A percentile compares a stretch with the other conserved stretches of the same genome.
phyloP scores from a whole-genome alignment of 768 basidiomycete species.

The Lanmaoa pseudosensibilis region DNA sequence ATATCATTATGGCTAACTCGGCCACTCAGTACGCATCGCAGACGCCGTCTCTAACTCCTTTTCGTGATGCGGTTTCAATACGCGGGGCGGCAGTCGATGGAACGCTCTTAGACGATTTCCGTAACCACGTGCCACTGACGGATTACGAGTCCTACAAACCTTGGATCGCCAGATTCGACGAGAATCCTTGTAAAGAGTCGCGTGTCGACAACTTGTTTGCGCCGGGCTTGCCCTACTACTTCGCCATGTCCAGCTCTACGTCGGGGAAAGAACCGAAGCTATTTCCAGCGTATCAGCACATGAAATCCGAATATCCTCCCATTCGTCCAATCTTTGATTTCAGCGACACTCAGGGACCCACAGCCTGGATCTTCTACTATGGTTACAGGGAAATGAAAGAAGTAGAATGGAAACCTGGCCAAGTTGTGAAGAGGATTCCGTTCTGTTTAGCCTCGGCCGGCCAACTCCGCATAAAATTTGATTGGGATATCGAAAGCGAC shows the following conservation, averaged over 20 bases:
- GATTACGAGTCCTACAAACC: conserved; percentile 14
- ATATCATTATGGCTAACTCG: conserved; percentile 2
- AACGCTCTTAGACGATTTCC: conserved; percentile 7
- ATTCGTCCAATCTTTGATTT: neutral
- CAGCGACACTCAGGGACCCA: too few relatives aligned
- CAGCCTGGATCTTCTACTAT: too few relatives aligned
- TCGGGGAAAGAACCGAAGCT: conserved; percentile 12
- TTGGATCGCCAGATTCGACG: conserved; percentile 9
- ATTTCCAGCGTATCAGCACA: conserved; percentile 4
- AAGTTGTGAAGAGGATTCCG: too few relatives aligned
- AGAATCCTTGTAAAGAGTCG: neutral
- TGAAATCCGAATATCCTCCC: neutral
- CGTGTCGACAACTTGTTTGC: too few relatives aligned
- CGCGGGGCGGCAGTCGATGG: neutral
- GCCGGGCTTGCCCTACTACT: conserved; percentile 7
- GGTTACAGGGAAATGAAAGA: too few relatives aligned
- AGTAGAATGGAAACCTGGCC: too few relatives aligned
- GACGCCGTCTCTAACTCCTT: neutral
- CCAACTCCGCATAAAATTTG: too few relatives aligned
- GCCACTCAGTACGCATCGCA: conserved; percentile 9
- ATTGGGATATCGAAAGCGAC: too few relatives aligned
- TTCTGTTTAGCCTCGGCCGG: too few relatives aligned
- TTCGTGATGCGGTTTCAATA: neutral
- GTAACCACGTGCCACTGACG: conserved; percentile 10
- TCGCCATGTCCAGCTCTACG: conserved; percentile 16